phyloP scores from a whole-genome alignment of 352 stramenopile species.

The Globisporangium nunn region DNA sequence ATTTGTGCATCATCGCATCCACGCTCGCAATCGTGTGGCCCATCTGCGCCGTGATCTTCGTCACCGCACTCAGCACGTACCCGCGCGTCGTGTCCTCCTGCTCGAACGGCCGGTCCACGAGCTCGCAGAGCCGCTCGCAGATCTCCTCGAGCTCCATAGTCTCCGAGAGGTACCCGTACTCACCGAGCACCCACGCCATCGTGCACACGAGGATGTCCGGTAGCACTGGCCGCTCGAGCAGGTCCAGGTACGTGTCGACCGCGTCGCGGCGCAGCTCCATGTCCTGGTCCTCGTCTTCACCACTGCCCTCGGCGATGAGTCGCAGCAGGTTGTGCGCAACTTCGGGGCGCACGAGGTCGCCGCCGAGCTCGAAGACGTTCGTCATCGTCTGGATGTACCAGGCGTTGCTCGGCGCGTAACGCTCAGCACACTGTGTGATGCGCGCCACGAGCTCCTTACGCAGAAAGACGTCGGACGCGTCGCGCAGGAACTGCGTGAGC shows the following conservation, averaged over 20 bases:
- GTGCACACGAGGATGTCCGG: constrained; percentile 95
- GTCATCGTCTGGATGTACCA: constrained; percentile 99
- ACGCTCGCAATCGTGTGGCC: constrained; percentile 84
- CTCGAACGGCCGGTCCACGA: constrained; percentile 84
- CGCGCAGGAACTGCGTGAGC: constrained; percentile 93
- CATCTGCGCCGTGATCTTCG: constrained; percentile 97
- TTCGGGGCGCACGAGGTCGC: constrained; percentile 95
- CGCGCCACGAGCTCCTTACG: constrained; percentile 95
- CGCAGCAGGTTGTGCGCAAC: constrained; percentile 98
- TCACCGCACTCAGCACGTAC: constrained; percentile 94
- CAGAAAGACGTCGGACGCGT: constrained; percentile 96
- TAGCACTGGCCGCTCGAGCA: constrained; percentile 94
- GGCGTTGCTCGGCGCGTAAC: constrained; percentile 94
- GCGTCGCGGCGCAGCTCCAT: constrained; percentile 95
- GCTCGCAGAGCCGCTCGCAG: constrained; percentile 91
- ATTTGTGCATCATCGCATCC: constrained; percentile 95
- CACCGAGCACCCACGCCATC: constrained; percentile 98
- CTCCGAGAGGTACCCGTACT: constrained; percentile 98
- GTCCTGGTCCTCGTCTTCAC: constrained; percentile 95
- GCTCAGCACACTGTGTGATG: constrained; percentile 97
- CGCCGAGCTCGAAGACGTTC: constrained; percentile 93
- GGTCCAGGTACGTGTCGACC: constrained; percentile 95
- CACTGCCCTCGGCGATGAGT: constrained; percentile 96
- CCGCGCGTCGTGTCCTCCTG: constrained; percentile 91
- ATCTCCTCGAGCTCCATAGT: constrained; percentile 92